Evolutionary conservation across 345 rosid species (phyloP).

Genomic region (Geranium rotundifolium): DNA sequence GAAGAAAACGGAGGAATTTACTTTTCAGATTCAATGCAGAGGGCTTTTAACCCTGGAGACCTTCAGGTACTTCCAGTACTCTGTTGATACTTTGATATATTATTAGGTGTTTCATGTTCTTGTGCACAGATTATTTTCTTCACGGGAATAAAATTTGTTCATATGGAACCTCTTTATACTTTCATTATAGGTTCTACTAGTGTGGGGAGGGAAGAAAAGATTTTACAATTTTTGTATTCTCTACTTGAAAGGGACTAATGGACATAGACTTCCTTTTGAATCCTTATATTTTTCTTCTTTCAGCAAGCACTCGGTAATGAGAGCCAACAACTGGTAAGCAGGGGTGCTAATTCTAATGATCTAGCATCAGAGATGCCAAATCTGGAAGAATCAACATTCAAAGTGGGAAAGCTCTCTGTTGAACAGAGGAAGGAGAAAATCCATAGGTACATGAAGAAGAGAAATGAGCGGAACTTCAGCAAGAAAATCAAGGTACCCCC

Average conservation of each 20-base stretch:
- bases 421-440: conserved; percentile 94
- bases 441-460: conserved; percentile 85
- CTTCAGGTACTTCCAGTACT: conserved; percentile 44
- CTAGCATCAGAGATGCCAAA: conserved; percentile 49
- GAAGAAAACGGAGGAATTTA: conserved; percentile 58
- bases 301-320: conserved; percentile 38
- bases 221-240: neutral
- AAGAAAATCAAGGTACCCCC: conserved; percentile 80
- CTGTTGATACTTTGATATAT: neutral
- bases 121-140: neutral
- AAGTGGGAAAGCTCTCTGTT: conserved; percentile 64
- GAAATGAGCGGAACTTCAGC: conserved; percentile 88
- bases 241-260: neutral
- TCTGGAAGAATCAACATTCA: conserved; percentile 64
- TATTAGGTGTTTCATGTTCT: neutral
- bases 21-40: conserved; percentile 35
- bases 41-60: conserved; percentile 39
- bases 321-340: conserved; percentile 34
- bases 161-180: too few species aligned
- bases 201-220: too few species aligned
- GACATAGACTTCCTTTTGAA: neutral
- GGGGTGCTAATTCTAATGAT: conserved; percentile 26
- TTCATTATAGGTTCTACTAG: too few species aligned
- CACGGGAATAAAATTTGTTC: too few species aligned
- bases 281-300: neutral